Percentiles rank a stretch among this genome's conserved stretches.
These are phyloP conservation scores for Pisolithus albus DNA, from an alignment of 768 basidiomycete genomes.

Conservation along the genomic window DNA sequence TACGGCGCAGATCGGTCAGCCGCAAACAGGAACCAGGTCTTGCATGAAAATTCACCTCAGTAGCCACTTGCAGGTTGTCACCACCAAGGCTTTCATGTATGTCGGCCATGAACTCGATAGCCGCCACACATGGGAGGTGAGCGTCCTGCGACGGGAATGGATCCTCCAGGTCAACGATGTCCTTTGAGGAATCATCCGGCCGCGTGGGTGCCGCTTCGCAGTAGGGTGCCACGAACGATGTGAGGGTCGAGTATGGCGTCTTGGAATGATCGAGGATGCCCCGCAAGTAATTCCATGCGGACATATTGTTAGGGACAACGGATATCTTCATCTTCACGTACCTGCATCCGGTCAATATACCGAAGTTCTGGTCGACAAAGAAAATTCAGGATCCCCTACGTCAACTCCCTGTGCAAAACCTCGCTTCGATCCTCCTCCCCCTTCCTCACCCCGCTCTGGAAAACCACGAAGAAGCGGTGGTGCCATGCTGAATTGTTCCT, in stretches of 20 bases:
- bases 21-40: constrained; percentile 5
- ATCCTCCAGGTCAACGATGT: constrained; percentile 66
- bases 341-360: constrained; percentile 29
- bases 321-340: constrained; percentile 81
- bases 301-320: constrained; percentile 85
- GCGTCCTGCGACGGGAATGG: constrained; percentile 60
- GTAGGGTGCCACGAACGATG: constrained; percentile 62
- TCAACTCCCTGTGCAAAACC: constrained; percentile 61
- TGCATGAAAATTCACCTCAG: constrained; percentile 33
- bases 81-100: constrained; percentile 54
- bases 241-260: constrained; percentile 49
- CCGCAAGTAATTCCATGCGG: constrained; percentile 95
- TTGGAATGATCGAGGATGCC: constrained; percentile 64
- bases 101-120: constrained; percentile 84
- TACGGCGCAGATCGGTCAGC: constrained; percentile 24
- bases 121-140: constrained; percentile 68
- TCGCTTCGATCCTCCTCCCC: constrained; percentile 58
- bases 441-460: constrained; percentile 53
- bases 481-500: constrained; percentile 99
- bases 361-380: background rate
- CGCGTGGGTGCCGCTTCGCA: constrained; percentile 31
- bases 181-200: constrained; percentile 26
- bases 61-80: constrained; percentile 39
- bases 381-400: constrained; percentile 44
- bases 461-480: constrained; percentile 87